Conservation (phyloP, 2,329 filamentous ascomycete genomes). For the Colletotrichum brevisporum region DNA sequence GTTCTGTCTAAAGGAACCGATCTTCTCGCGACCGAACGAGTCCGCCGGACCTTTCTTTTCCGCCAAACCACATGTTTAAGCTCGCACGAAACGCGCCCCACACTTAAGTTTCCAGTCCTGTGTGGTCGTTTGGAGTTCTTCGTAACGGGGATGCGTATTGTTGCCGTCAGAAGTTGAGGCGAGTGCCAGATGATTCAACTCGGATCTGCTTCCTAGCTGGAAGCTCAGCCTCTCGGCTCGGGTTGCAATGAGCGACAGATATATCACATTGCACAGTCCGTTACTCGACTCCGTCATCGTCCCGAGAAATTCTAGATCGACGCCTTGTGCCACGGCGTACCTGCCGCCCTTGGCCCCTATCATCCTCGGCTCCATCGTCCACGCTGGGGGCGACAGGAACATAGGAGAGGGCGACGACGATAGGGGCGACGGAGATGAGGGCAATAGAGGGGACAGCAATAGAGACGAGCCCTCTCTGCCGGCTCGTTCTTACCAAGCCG, state of each 20-base stretch:
- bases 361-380: constrained; percentile 2
- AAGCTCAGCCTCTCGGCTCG: constrained; percentile 17
- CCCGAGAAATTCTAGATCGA: constrained; percentile 18
- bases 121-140: not conserved
- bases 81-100: constrained; percentile 17
- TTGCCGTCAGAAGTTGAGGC: constrained; percentile 19
- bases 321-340: constrained; percentile 3
- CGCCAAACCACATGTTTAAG: constrained; percentile 1
- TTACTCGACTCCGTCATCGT: not conserved
- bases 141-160: not conserved
- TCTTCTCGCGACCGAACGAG: constrained; percentile 18
- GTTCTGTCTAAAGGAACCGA: constrained; percentile 8
- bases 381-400: not conserved
- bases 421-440: too few relatives aligned
- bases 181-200: constrained; percentile 6
- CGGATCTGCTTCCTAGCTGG: not conserved
- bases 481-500: not conserved
- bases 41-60: not conserved
- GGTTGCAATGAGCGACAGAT: not conserved
- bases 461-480: not conserved
- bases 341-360: not conserved
- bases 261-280: not conserved
- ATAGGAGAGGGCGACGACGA: too few relatives aligned
- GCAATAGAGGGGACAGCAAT: too few relatives aligned
- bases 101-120: too few relatives aligned